Evolutionary conservation across 2,329 filamentous ascomycete species (phyloP).

Genomic region (Xylaria multiplex): DNA sequence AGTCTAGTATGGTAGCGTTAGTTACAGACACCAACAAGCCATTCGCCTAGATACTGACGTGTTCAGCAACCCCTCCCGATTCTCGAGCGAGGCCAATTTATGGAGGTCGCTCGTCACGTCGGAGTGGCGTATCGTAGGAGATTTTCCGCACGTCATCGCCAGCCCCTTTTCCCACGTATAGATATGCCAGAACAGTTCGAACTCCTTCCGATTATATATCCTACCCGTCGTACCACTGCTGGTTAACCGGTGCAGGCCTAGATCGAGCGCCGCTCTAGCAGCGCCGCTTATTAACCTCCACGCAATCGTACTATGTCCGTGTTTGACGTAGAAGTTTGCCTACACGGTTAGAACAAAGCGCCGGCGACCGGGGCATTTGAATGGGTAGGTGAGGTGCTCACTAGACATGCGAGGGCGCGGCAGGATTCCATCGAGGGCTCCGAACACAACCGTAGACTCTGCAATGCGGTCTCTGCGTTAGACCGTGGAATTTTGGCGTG

Average conservation of each 20-base stretch:
- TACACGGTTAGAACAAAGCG: slow-evolving; percentile 25
- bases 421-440: slow-evolving; percentile 45
- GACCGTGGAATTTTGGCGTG: slow-evolving; percentile 32
- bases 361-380: not conserved
- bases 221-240: not conserved
- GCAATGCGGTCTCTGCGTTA: slow-evolving; percentile 44
- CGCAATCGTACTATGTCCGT: slow-evolving; percentile 44
- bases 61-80: not conserved
- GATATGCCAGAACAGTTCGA: slow-evolving; percentile 46
- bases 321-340: slow-evolving; percentile 45
- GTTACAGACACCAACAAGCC: not conserved
- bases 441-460: slow-evolving; percentile 44
- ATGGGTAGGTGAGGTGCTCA: slow-evolving; percentile 35
- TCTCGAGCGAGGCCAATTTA: slow-evolving; percentile 5
- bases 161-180: slow-evolving; percentile 47
- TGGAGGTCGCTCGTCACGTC: slow-evolving; percentile 42
- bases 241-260: slow-evolving; percentile 46
- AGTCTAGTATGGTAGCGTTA: slow-evolving; percentile 34
- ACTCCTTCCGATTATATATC: slow-evolving; percentile 23
- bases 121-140: slow-evolving; percentile 45
- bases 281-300: slow-evolving; percentile 45
- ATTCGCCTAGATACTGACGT: slow-evolving; percentile 27
- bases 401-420: slow-evolving; percentile 44
- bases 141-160: slow-evolving; percentile 45
- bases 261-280: slow-evolving; percentile 43